Percentiles rank a stretch among this genome's conserved stretches.
phyloP scores from a whole-genome alignment of 306 rosid genomes.

The cucumber (Cucumis sativus) region DNA sequence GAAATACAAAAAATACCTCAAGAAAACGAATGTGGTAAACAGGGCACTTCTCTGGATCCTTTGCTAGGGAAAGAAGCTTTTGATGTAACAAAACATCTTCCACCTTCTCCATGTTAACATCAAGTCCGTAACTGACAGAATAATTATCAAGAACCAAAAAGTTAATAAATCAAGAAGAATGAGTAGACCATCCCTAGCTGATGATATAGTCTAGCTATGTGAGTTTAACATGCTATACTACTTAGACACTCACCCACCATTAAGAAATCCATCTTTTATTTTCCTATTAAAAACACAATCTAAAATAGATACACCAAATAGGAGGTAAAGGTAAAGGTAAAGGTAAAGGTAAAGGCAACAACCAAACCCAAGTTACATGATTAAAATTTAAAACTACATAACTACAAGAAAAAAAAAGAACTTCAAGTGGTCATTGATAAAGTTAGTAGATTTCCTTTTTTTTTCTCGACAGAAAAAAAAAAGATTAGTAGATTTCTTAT shows the following conservation, averaged over 20 bases:
- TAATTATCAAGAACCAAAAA: slow-evolving; percentile 5
- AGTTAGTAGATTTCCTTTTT: not conserved
- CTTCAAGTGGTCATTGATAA: not conserved
- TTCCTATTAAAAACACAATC: not conserved
- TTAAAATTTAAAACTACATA: too few species aligned
- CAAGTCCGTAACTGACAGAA: slow-evolving; percentile 76
- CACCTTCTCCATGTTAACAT: slow-evolving; percentile 85
- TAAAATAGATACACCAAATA: not conserved
- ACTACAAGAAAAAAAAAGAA: not conserved
- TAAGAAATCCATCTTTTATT: not conserved
- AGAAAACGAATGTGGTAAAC: too few species aligned
- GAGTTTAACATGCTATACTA: not conserved
- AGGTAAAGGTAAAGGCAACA: not conserved
- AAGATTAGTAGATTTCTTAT: not conserved
- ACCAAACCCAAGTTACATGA: too few species aligned
- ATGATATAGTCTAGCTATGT: not conserved
- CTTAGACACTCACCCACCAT: not conserved
- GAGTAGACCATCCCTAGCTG: not conserved
- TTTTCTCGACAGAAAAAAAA: too few species aligned
- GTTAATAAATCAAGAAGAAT: slow-evolving; percentile 6
- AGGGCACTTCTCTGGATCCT: slow-evolving; percentile 3
- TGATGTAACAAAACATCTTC: slow-evolving; percentile 89
- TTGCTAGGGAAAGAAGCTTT: slow-evolving; percentile 72
- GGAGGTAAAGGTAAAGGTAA: too few species aligned
- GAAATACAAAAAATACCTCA: too few species aligned